These are phyloP conservation scores for Hypoxylon sp. DNA, from an alignment of 2,329 filamentous ascomycete species.

Conservation along the genomic window DNA sequence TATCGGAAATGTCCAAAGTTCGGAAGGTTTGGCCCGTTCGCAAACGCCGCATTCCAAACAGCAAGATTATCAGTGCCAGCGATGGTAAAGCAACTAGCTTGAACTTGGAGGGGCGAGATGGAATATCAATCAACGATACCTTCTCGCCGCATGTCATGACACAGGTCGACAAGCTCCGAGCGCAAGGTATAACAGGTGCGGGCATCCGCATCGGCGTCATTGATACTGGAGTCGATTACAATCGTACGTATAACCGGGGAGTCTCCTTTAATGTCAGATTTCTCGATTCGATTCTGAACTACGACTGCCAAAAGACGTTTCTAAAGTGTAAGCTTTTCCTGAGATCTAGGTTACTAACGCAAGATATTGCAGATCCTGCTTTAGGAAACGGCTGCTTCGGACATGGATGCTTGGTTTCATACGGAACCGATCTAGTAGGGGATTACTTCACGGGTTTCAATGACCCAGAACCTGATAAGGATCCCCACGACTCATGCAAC, in stretches of 20 bases:
- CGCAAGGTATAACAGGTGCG: conserved; percentile 62
- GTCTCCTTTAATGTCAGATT: not conserved
- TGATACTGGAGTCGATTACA: conserved; percentile 63
- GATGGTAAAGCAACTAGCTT: not conserved
- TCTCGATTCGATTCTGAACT: not conserved
- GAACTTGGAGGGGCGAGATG: conserved; percentile 16
- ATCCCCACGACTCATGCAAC: conserved; percentile 59
- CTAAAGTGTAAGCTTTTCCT: not conserved
- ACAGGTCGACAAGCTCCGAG: conserved; percentile 60
- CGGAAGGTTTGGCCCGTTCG: conserved; percentile 31
- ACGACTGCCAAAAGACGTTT: not conserved
- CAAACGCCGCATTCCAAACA: conserved; percentile 7
- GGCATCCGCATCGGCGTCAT: conserved; percentile 57
- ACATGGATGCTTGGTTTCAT: conserved; percentile 62
- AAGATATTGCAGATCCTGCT: conserved; percentile 56
- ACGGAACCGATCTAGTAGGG: conserved; percentile 65
- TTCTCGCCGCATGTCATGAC: conserved; percentile 52
- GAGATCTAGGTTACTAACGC: not conserved
- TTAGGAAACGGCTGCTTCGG: conserved; percentile 67
- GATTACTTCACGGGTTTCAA: conserved; percentile 53
- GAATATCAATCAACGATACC: not conserved
- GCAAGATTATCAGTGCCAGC: conserved; percentile 8
- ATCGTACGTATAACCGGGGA: conserved; percentile 40
- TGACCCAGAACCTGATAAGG: conserved; percentile 57
- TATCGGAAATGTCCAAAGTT: conserved; percentile 25